These are phyloP conservation scores for Cladorrhinum sp. DNA, from an alignment of 2,329 filamentous ascomycete species.

Conservation along the genomic window DNA sequence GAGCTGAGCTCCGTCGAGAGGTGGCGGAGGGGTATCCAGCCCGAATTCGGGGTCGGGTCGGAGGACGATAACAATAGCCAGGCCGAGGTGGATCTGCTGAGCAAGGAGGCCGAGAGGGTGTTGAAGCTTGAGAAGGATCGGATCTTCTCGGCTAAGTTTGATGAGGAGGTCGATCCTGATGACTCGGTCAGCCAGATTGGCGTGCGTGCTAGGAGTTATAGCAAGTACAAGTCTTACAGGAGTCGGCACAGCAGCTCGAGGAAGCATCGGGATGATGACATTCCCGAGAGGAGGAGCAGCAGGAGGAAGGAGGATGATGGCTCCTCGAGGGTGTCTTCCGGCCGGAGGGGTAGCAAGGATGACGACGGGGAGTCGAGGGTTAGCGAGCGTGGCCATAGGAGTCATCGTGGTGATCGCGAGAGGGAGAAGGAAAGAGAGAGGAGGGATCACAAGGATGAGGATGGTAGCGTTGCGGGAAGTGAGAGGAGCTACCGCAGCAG, in stretches of 20 bases:
- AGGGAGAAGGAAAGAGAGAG: constrained; percentile 2
- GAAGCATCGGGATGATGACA: constrained; percentile 15
- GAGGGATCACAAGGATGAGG: constrained; percentile 25
- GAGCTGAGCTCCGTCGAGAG: constrained; percentile 57
- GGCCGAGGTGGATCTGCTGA: constrained; percentile 57
- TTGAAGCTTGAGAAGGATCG: constrained; percentile 33
- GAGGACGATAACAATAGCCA: constrained; percentile 41
- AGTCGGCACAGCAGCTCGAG: constrained; percentile 15
- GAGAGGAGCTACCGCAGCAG: constrained; percentile 37
- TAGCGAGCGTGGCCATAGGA: background rate
- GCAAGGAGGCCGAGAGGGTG: constrained; percentile 51
- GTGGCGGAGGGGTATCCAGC: constrained; percentile 56
- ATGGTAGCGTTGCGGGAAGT: constrained; percentile 32
- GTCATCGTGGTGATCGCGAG: constrained; percentile 2
- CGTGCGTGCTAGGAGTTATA: constrained; percentile 30
- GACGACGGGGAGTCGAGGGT: background rate
- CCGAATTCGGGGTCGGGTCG: constrained; percentile 22
- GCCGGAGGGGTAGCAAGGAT: background rate
- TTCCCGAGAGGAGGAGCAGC: constrained; percentile 28
- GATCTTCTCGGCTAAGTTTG: constrained; percentile 18
- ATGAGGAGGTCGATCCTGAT: constrained; percentile 30
- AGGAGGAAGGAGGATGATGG: constrained; percentile 11
- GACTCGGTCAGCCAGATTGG: constrained; percentile 27
- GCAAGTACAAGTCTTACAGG: constrained; percentile 28
- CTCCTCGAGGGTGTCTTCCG: background rate